Conservation (phyloP, 1,284 basidiomycete species). For the Mycena sp. region DNA sequence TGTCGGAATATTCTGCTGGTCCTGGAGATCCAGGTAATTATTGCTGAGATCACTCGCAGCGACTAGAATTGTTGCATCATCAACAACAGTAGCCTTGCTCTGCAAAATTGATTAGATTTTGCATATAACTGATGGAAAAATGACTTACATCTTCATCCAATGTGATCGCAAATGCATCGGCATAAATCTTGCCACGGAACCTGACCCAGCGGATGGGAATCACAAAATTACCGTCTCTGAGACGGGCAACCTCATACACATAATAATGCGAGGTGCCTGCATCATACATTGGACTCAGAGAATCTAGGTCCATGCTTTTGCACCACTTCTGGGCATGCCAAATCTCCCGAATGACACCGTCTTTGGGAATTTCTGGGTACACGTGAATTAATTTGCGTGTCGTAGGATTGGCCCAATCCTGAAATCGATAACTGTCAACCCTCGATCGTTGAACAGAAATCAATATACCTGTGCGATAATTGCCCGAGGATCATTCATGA, state of each 20-base stretch:
- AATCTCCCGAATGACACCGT: constrained; percentile 38
- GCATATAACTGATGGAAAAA: too few relatives aligned
- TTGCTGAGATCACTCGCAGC: background rate
- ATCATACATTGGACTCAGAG: constrained; percentile 33
- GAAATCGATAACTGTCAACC: background rate
- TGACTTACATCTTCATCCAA: background rate
- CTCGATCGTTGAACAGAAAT: background rate
- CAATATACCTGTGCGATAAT: constrained; percentile 4
- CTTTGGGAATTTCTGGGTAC: constrained; percentile 35
- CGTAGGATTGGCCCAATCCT: constrained; percentile 41
- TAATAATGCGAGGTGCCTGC: constrained; percentile 35
- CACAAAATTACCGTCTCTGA: constrained; percentile 31
- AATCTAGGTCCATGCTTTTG: constrained; percentile 34
- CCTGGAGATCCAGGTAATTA: background rate
- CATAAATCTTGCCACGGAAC: background rate
- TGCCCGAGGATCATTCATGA: constrained; percentile 29
- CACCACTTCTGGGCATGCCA: constrained; percentile 42
- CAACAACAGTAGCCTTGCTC: background rate
- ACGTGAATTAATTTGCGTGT: constrained; percentile 32
- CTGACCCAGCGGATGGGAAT: constrained; percentile 32
- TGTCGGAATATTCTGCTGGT: background rate
- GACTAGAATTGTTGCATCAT: background rate
- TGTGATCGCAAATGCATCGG: background rate
- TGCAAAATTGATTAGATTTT: background rate
- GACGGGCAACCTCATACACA: constrained; percentile 37